These are phyloP conservation scores for Trichocladium uniseriatum DNA, from an alignment of 495 filamentous ascomycete genomes.

Conservation along the genomic window DNA sequence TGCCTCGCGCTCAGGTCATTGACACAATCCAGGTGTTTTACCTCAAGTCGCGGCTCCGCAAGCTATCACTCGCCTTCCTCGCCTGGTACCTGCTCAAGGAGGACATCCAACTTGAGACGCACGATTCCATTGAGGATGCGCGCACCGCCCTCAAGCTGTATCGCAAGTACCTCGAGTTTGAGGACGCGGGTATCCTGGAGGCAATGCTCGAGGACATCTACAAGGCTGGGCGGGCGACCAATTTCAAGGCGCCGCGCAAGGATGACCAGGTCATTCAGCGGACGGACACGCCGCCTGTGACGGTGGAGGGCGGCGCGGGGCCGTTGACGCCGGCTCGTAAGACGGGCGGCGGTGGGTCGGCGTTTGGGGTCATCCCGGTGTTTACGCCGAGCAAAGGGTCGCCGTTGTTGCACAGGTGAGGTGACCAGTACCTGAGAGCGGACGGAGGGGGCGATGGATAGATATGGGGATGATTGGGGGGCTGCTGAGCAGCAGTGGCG, in stretches of 20 bases:
- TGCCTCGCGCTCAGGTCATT: conserved; percentile 82
- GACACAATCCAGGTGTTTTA: conserved; percentile 89
- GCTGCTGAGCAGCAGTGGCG: too few species aligned
- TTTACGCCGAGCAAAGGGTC: conserved; percentile 11
- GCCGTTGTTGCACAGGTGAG: not conserved
- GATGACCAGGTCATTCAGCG: conserved; percentile 15
- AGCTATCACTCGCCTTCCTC: conserved; percentile 78
- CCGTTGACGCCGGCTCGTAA: conserved; percentile 3
- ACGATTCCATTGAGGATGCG: conserved; percentile 93
- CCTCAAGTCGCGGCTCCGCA: conserved; percentile 56
- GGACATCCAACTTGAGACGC: conserved; percentile 79
- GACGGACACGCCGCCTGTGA: conserved; percentile 21
- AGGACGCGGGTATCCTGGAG: conserved; percentile 72
- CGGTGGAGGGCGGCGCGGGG: not conserved
- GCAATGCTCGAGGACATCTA: conserved; percentile 76
- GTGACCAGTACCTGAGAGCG: not conserved
- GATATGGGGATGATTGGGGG: too few species aligned
- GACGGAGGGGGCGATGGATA: not conserved
- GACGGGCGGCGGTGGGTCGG: not conserved
- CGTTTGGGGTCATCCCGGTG: conserved; percentile 3
- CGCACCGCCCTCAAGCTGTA: conserved; percentile 82
- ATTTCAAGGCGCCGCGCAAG: conserved; percentile 62
- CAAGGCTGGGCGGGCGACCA: conserved; percentile 55
- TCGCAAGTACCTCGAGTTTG: conserved; percentile 80
- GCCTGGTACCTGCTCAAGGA: conserved; percentile 82